Conservation (phyloP, 768 basidiomycete species). For the Phlegmacium glaucopus region DNA sequence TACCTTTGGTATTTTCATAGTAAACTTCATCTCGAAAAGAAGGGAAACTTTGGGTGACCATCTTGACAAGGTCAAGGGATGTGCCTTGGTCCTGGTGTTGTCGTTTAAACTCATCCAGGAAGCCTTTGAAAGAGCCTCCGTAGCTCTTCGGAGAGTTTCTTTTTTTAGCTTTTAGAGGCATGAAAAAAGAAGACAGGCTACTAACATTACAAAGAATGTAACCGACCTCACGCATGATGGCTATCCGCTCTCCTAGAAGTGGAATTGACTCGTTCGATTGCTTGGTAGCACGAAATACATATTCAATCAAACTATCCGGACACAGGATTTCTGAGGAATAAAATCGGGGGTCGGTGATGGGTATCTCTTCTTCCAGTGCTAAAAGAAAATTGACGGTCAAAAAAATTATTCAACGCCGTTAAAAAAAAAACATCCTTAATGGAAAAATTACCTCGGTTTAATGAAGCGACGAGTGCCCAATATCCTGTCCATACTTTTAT, state of each 20-base stretch:
- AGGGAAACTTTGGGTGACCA: slow-evolving; percentile 68
- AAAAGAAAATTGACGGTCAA: too few relatives aligned
- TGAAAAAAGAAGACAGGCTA: slow-evolving; percentile 2
- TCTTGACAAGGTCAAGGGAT: slow-evolving; percentile 68
- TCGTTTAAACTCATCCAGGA: slow-evolving; percentile 59
- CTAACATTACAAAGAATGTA: slow-evolving; percentile 65
- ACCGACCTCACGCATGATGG: slow-evolving; percentile 77
- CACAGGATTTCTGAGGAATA: slow-evolving; percentile 70
- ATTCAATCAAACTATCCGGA: slow-evolving; percentile 64
- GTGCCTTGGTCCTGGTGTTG: slow-evolving; percentile 54
- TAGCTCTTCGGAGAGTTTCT: slow-evolving; percentile 42
- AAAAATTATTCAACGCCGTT: too few relatives aligned
- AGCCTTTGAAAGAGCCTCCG: slow-evolving; percentile 66
- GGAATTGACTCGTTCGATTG: slow-evolving; percentile 65
- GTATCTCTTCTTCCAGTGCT: slow-evolving; percentile 77
- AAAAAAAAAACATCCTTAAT: slow-evolving; percentile 1
- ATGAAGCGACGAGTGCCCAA: slow-evolving; percentile 80
- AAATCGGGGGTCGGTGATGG: slow-evolving; percentile 76
- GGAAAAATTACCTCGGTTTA: slow-evolving; percentile 63
- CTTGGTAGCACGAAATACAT: slow-evolving; percentile 62
- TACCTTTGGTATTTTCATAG: slow-evolving; percentile 59
- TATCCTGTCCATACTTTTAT: slow-evolving; percentile 72
- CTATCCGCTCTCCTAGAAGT: slow-evolving; percentile 65
- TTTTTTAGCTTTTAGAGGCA: not conserved
- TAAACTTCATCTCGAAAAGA: slow-evolving; percentile 70